A percentile compares a stretch with the other conserved stretches of the same genome.
Conservation (phyloP, 2,329 filamentous ascomycete species). For the Ceratocystis diversiconidia region DNA sequence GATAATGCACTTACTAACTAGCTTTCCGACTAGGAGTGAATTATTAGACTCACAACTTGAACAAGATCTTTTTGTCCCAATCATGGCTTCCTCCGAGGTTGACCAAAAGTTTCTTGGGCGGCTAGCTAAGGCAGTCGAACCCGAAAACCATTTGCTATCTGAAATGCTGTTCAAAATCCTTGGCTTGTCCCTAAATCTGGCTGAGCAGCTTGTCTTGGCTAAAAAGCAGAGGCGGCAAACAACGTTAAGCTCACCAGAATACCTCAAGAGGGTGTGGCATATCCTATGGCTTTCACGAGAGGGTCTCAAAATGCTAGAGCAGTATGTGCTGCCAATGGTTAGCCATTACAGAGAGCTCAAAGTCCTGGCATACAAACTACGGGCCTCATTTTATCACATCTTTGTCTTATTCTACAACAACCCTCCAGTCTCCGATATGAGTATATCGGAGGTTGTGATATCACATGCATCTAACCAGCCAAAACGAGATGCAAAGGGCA, state of each 20-base stretch:
- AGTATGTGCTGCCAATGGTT: slow-evolving; percentile 75
- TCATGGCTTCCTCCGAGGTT: slow-evolving; percentile 90
- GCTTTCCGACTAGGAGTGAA: neutral
- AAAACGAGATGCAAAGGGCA: slow-evolving; percentile 33
- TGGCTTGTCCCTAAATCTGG: slow-evolving; percentile 77
- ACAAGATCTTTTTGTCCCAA: neutral
- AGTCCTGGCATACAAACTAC: slow-evolving; percentile 79
- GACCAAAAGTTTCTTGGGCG: slow-evolving; percentile 93
- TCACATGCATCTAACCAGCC: slow-evolving; percentile 24
- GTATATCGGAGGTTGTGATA: slow-evolving; percentile 32
- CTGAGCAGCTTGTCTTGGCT: slow-evolving; percentile 67
- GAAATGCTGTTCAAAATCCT: slow-evolving; percentile 80
- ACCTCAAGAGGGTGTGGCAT: slow-evolving; percentile 67
- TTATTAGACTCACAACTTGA: neutral
- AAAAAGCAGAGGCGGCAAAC: slow-evolving; percentile 75
- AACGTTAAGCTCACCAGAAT: slow-evolving; percentile 60
- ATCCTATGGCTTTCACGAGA: slow-evolving; percentile 94
- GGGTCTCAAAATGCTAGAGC: slow-evolving; percentile 73
- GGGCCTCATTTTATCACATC: slow-evolving; percentile 90
- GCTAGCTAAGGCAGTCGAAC: slow-evolving; percentile 66
- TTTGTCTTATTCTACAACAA: slow-evolving; percentile 94
- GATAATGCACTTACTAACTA: neutral
- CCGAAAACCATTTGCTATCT: slow-evolving; percentile 65
- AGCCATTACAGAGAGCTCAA: slow-evolving; percentile 67
- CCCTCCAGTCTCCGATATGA: slow-evolving; percentile 55